Conservation (phyloP, 2,329 filamentous ascomycete species). For the Diaporthe sp. region DNA sequence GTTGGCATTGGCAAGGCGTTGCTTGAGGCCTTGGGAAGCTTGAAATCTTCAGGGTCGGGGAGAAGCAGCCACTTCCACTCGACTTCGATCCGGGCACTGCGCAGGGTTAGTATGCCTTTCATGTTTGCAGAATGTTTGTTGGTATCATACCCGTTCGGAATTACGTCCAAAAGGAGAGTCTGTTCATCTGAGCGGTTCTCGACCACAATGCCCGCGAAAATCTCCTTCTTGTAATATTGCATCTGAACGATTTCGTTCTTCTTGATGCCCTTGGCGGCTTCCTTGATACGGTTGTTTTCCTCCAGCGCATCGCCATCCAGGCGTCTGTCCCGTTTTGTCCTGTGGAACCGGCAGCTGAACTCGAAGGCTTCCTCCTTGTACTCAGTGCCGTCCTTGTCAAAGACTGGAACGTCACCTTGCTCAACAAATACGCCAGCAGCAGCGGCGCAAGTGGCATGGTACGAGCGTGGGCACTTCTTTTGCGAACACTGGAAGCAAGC, state of each 20-base stretch:
- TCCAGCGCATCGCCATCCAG: conserved; percentile 78
- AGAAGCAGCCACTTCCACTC: conserved; percentile 88
- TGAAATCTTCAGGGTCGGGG: conserved; percentile 78
- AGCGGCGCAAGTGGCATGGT: conserved; percentile 94
- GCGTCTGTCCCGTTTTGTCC: conserved; percentile 87
- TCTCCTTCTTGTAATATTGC: conserved; percentile 86
- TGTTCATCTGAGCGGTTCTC: conserved; percentile 85
- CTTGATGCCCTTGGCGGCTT: conserved; percentile 77
- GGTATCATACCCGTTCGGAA: conserved; percentile 82
- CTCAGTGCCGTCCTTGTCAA: conserved; percentile 90
- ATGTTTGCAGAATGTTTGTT: conserved; percentile 1
- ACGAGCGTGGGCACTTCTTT: conserved; percentile 93
- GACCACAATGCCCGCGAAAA: conserved; percentile 90
- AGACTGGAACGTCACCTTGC: conserved; percentile 86
- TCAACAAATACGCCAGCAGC: conserved; percentile 94
- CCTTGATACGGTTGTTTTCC: conserved; percentile 75
- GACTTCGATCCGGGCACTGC: conserved; percentile 80
- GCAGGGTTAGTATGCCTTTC: conserved; percentile 56
- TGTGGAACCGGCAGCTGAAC: conserved; percentile 94
- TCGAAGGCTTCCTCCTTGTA: conserved; percentile 94
- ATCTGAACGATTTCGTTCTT: conserved; percentile 86
- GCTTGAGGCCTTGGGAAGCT: conserved; percentile 80
- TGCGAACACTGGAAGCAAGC: conserved; percentile 97
- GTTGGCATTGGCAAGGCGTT: conserved; percentile 80
- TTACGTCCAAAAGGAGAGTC: conserved; percentile 82